Evolutionary conservation across 1,284 basidiomycete species (phyloP).

Genomic region (Fomitopsis palustris): DNA sequence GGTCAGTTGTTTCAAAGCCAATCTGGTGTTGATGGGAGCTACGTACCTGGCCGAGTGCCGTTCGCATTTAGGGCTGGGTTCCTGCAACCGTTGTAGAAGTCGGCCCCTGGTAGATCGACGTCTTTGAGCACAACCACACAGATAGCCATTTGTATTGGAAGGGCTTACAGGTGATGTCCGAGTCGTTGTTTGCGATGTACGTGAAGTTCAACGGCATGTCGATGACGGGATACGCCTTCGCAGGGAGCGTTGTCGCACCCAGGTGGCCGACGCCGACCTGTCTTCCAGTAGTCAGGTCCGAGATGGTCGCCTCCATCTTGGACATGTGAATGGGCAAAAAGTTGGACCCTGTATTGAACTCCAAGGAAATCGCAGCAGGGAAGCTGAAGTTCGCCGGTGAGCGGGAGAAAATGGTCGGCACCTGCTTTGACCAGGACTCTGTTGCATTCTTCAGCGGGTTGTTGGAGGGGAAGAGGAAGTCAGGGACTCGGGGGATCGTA

Average conservation of each 20-base stretch:
- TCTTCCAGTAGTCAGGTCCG: conserved; percentile 58
- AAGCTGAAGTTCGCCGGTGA: conserved; percentile 85
- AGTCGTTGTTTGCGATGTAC: conserved; percentile 76
- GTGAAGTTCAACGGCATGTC: conserved; percentile 76
- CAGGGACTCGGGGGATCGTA: conserved; percentile 76
- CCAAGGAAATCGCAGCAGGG: conserved; percentile 66
- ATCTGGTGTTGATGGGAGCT: neutral
- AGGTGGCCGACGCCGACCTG: conserved; percentile 66
- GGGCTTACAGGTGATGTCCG: conserved; percentile 71
- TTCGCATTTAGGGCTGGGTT: conserved; percentile 49
- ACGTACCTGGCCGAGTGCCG: conserved; percentile 61
- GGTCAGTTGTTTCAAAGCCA: neutral
- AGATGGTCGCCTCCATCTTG: conserved; percentile 60
- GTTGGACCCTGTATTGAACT: conserved; percentile 69
- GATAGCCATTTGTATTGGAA: neutral
- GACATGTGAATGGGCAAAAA: conserved; percentile 74
- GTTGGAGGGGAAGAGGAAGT: conserved; percentile 55
- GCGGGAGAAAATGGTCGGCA: conserved; percentile 64
- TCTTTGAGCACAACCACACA: neutral
- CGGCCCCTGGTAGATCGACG: conserved; percentile 47
- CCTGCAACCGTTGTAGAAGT: conserved; percentile 79
- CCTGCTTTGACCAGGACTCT: conserved; percentile 46
- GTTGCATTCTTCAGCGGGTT: conserved; percentile 60
- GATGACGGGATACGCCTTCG: conserved; percentile 59
- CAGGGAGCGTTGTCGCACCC: conserved; percentile 53